phyloP scores from a whole-genome alignment of 2,329 filamentous ascomycete species.

The Endocalyx cinctus region DNA sequence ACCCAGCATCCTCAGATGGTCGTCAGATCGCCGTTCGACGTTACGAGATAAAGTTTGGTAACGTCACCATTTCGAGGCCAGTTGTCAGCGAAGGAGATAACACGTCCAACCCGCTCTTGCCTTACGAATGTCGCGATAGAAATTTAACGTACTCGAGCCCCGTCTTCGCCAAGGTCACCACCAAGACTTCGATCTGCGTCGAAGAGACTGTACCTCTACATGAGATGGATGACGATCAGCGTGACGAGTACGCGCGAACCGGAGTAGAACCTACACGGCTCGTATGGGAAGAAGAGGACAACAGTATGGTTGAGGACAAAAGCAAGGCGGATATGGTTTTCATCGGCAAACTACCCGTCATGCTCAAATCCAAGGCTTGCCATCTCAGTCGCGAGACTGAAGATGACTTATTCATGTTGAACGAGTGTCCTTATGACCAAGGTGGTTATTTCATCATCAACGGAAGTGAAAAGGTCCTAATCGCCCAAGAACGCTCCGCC shows the following conservation, averaged over 20 bases:
- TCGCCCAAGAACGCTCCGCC: constrained; percentile 94
- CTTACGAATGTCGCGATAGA: constrained; percentile 91
- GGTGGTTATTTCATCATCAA: constrained; percentile 99
- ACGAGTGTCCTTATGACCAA: constrained; percentile 97
- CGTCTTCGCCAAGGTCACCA: constrained; percentile 83
- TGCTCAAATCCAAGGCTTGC: constrained; percentile 97
- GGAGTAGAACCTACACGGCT: constrained; percentile 55
- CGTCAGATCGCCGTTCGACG: constrained; percentile 80
- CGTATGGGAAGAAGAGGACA: constrained; percentile 57
- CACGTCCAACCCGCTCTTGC: constrained; percentile 76
- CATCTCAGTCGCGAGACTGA: constrained; percentile 80
- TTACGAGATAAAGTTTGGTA: constrained; percentile 93
- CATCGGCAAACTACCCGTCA: constrained; percentile 92
- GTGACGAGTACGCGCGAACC: constrained; percentile 49
- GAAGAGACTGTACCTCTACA: constrained; percentile 64
- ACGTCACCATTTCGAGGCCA: constrained; percentile 81
- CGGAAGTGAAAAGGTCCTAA: constrained; percentile 96
- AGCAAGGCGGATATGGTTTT: constrained; percentile 71
- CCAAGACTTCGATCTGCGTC: constrained; percentile 77
- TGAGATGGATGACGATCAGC: constrained; percentile 64
- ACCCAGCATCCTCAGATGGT: constrained; percentile 67
- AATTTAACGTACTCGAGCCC: constrained; percentile 95
- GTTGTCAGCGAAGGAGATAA: constrained; percentile 93
- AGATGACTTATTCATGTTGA: constrained; percentile 81
- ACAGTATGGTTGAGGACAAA: constrained; percentile 49